Base-by-base conservation (phyloP, 2,329 filamentous ascomycete species). In the Pleomassaria siparia region DNA sequence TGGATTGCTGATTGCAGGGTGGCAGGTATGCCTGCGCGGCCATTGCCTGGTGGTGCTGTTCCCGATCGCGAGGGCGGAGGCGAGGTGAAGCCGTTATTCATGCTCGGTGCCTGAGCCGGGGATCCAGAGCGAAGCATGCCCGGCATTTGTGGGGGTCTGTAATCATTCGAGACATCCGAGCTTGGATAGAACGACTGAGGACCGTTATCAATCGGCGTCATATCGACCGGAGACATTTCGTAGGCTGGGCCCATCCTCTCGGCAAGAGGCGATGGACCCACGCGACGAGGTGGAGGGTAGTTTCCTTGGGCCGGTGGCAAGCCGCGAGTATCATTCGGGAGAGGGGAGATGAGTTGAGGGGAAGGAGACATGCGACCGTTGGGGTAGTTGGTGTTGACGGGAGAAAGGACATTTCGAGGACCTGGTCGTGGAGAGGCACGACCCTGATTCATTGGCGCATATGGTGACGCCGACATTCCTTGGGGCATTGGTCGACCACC, bases 1-100 rank as follows among this genome's bases (percentile, higher is more conserved):
- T 69, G 67, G n/a, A 67, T 70, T 11, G 66, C 63, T 1, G 66
- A 66, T 41, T 68, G 66, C n/a, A 70, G 50, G 2, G 59, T 51
- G 7, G 66, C 54, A 11, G 67, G 66, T 4, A 70, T 44, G 9
- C 65, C 66, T 12, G 64, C 55, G 16, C 66, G 64, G 43, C 54
- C 53, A 33, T 60, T 60, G 16, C 37, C 40, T 15, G 66, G 66
- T 4, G 66, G 66, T 4, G 59, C 63, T 13, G 63, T 69, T 1
- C 59, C 62, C 1, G 56, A 46, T 29, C 62, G 56, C n/a, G 57
- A 47, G 7, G 59, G 56, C 30, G 55, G 55, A 10, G 55, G 59
- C 15, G 56, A 59, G 9, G 51, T 52, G 16, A 29, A 22, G 24
- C 22, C 46, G 40, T 16, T 40, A 29, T 40, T 48, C 12, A 35